Evolutionary conservation across 225 moss, liverwort and hornwort genomes (phyloP).

Genomic region (Straminergon stramineum): DNA sequence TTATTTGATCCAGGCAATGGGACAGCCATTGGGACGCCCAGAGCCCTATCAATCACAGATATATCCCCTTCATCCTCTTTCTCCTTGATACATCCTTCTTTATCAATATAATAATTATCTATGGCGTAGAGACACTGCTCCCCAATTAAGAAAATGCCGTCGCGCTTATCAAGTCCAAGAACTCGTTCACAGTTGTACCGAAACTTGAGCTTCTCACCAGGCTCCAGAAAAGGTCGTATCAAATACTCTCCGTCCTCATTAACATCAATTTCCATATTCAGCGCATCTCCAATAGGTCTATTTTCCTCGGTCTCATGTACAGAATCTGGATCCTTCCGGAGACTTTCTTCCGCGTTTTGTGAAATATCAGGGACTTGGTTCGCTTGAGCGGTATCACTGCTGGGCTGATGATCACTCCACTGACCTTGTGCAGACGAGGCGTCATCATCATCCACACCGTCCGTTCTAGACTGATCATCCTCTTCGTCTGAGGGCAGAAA

Average conservation of each 20-base stretch:
- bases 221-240: conserved; percentile 80
- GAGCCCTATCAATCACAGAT: conserved; percentile 84
- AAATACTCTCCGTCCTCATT: conserved; percentile 90
- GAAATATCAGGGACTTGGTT: conserved; percentile 27
- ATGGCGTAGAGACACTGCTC: conserved; percentile 92
- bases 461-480: conserved; percentile 54
- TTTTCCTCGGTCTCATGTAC: conserved; percentile 13
- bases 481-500: conserved; percentile 37
- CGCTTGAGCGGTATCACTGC: conserved; percentile 7
- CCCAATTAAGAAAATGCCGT: conserved; percentile 95
- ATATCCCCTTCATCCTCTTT: conserved; percentile 74
- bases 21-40: conserved; percentile 68
- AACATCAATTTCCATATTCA: conserved; percentile 44
- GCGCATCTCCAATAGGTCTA: conserved; percentile 28
- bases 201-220: conserved; percentile 83
- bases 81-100: conserved; percentile 86
- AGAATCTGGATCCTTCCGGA: not conserved
- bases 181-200: conserved; percentile 98
- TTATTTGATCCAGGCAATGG: conserved; percentile 59
- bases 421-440: conserved; percentile 27
- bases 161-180: conserved; percentile 90
- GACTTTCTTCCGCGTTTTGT: conserved; percentile 34
- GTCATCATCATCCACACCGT: conserved; percentile 49
- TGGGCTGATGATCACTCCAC: conserved; percentile 47
- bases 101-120: conserved; percentile 82